Base-by-base conservation (phyloP, 2,329 filamentous ascomycete genomes). In the Colletotrichum eleusines region DNA sequence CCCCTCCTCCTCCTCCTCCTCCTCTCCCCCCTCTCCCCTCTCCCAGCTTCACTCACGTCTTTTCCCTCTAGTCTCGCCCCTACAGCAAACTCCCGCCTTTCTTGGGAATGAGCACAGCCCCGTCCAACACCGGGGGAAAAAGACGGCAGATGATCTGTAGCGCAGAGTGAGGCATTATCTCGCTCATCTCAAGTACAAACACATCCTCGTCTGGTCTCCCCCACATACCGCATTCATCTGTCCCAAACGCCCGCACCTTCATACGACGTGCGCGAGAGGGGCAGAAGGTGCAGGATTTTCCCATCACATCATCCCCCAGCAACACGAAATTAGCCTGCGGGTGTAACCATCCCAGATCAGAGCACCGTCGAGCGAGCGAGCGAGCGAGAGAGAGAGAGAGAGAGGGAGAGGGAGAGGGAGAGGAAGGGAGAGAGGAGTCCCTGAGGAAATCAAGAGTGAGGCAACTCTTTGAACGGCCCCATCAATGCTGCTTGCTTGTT, bases 101-200 rank as follows among this genome's bases (percentile, higher is more conserved):
- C 38, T 23, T 33, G 1, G 42, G 3, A 46, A 5, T 18, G 14
- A 23, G 28, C 67, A 66, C 33, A 51, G 55, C 55, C 55, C 54
- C n/a, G 55, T 31, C 55, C 57, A 60, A 14, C 20, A 35, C 16
- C 28, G 31, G n/a, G n/a, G n/a, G 57, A 20, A 51, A 61, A 26
- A 55, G 42, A 33, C 62, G 40, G 67, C 40, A 61, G 18, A 42
- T 40, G 33, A 42, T 11, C 26, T 23, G 57, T 35, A 26, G 18
- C 26, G 31, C 33, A 66, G 14, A 33, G 6, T 71, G 68, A 46
- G 68, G 68, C 64, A 71, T 71, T 71, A 71, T 71, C 6, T 35
- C n/a, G 55, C 48, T 35, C 23, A 44, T 53, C 31, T 63, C 40
- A 23, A 38, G 33, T 26, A 31, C 14, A 57, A 58, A 46, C 35